These are phyloP conservation scores for Teratosphaeriaceae sp. DNA, from an alignment of 2,329 filamentous ascomycete species.

Conservation along the genomic window DNA sequence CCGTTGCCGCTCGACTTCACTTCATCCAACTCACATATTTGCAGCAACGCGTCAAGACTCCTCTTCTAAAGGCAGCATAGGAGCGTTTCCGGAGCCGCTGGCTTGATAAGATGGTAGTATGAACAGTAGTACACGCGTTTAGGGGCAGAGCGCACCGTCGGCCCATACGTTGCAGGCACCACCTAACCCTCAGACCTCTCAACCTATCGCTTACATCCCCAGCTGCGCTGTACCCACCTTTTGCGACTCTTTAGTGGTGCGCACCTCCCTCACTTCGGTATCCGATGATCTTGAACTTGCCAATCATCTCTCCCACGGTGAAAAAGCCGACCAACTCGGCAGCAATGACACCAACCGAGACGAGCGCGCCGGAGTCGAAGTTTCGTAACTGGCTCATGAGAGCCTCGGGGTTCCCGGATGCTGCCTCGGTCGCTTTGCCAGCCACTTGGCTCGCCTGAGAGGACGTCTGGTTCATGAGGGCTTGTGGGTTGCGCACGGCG, in stretches of 20 bases:
- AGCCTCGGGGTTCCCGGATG: constrained; percentile 47
- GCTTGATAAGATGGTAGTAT: constrained; percentile 10
- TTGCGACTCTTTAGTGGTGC: constrained; percentile 11
- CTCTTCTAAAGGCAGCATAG: no score
- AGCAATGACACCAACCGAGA: constrained; percentile 65
- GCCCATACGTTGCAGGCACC: background rate
- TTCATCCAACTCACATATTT: no score
- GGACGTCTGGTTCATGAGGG: constrained; percentile 40
- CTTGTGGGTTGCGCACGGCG: constrained; percentile 60
- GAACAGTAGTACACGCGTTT: constrained; percentile 23
- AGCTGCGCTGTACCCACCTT: background rate
- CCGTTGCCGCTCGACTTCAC: no score
- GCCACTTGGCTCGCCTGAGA: constrained; percentile 35
- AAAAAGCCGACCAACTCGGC: constrained; percentile 96
- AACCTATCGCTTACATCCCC: no score
- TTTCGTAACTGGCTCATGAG: constrained; percentile 57
- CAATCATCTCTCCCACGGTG: constrained; percentile 94
- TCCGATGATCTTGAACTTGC: constrained; percentile 88
- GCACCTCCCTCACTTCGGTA: constrained; percentile 48
- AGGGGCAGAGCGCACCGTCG: constrained; percentile 7
- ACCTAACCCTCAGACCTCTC: no score
- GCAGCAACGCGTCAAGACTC: no score
- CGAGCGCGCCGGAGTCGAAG: constrained; percentile 64
- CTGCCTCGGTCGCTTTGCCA: constrained; percentile 10
- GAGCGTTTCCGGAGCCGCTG: no score